Base-by-base conservation (phyloP, 2,329 filamentous ascomycete genomes). In the Hypoxylon sp. region DNA sequence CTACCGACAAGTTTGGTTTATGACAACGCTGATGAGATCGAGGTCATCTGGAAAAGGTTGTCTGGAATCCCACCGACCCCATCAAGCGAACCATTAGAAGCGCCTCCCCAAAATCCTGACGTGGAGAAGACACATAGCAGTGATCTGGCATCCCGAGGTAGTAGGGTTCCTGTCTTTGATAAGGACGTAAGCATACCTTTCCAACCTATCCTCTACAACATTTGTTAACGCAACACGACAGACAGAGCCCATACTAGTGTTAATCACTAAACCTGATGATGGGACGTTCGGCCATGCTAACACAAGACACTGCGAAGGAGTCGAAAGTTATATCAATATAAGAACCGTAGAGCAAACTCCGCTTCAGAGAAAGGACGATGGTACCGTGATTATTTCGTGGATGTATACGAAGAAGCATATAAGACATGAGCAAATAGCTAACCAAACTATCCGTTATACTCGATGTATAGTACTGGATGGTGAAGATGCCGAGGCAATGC, bases 401-500 rank as follows among this genome's bases (percentile, higher is more conserved):
- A 14, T n/a, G 35, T n/a, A 37, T 37, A 37, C 35, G 35, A 37
- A 47, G n/a, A 48, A 42, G 8, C n/a, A 22, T 39, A 29, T 48
- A 29, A 59, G 14, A 11, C 14, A 22, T 13, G 14, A 51, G 33
- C 55, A n/a, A 19, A 31, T 11, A 6, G 26, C 33, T 19, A 35
- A 59, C 57, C 33, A 59, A 33, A 52, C 57, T 44, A 19, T 19
- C 19, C 22, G 33, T 19, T 35, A 51, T 44, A 59, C 57, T 44
- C 31, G 35, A 51, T 59, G 54, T 47, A 26, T 19, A 44, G 35
- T 52, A 14, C 35, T 60, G 26, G 48, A 37, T 31, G 54, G 31
- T 14, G 42, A 52, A 24, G 35, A 60, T 26, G 47, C 58, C 19
- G 11, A 60, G 22, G 58, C 58, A 10, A 53, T 61, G 37, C n/a